Conservation (phyloP, 805 yeast species). For the Isabelozyma rhagii region DNA sequence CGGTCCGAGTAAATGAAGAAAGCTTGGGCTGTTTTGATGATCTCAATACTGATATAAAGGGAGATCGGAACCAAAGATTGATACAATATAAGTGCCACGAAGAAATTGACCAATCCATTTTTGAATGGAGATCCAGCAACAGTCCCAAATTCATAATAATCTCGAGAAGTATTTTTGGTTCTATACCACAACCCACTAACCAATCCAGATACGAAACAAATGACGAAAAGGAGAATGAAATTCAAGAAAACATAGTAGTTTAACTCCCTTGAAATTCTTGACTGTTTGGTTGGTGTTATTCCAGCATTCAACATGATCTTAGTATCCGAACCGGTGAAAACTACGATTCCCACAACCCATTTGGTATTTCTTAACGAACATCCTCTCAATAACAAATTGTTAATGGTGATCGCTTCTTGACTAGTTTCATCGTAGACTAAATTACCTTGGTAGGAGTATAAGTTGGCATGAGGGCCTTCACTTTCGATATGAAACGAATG, state of each 20-base stretch:
- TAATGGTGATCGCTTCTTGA: slow-evolving; percentile 66
- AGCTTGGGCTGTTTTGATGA: slow-evolving; percentile 79
- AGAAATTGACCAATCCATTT: slow-evolving; percentile 70
- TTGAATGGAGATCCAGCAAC: slow-evolving; percentile 61
- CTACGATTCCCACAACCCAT: slow-evolving; percentile 77
- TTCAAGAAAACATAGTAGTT: slow-evolving; percentile 68
- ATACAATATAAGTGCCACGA: slow-evolving; percentile 72
- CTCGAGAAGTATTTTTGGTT: slow-evolving; percentile 46
- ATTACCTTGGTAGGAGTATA: slow-evolving; percentile 75
- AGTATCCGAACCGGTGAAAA: slow-evolving; percentile 75
- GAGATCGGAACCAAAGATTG: slow-evolving; percentile 84
- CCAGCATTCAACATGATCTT: slow-evolving; percentile 83
- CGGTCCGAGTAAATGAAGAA: slow-evolving; percentile 76
- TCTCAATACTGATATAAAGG: slow-evolving; percentile 75
- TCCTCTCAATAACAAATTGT: slow-evolving; percentile 70
- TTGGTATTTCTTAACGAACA: slow-evolving; percentile 76
- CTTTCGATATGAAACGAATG: slow-evolving; percentile 68
- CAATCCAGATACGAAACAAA: slow-evolving; percentile 69
- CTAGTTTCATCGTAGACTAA: slow-evolving; percentile 23
- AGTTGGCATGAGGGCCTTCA: slow-evolving; percentile 80
- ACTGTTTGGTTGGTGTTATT: slow-evolving; percentile 71
- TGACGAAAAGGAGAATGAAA: slow-evolving; percentile 57
- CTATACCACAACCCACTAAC: slow-evolving; percentile 67
- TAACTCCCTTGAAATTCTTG: slow-evolving; percentile 70
- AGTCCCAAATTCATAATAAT: slow-evolving; percentile 67